Base-by-base conservation (phyloP, 768 basidiomycete genomes). In the Lactarius quietus region DNA sequence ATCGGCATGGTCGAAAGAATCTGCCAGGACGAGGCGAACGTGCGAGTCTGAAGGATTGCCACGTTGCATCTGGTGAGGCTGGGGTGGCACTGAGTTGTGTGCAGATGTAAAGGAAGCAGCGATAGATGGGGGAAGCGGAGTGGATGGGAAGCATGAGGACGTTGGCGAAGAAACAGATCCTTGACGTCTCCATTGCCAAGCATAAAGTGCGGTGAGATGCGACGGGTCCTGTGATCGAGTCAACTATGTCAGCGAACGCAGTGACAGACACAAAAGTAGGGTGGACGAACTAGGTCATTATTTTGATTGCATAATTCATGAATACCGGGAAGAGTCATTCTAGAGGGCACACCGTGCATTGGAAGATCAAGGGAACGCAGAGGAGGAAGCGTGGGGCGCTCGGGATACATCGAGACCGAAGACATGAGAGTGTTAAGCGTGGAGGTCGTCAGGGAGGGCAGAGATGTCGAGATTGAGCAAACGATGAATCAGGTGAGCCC, bases 1-100 rank as follows among this genome's bases (percentile, higher is more conserved):
- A 38, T 86, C 79, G 1, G 86, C 86, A 20, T 78, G 73, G 36
- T 81, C 83, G 63, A 84, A 71, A 6, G 64, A 68, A 62, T 70
- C 65, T 23, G 63, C 56, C 55, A 73, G 70, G 51, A 72, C 66
- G 29, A 70, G 59, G 45, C 71, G 71, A 51, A 64, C 65, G 41
- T 62, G 51, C 10, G 65, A 56, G 26, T 66, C 65, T 4, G 61
- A 10, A 26, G 39, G 9, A 48, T 55, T 66, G n/a, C 31, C 23
- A n/a, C 45, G 55, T 61, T 57, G 51, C 36, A 45, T 33, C 48
- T 63, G 28, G 23, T 10, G 17, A 28, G 69, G 45, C 52, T 53
- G 36, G 39, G 26, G 17, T 54, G 65, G 14, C n/a, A 61, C n/a
- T 51, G 56, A 61, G 38, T 52, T 52, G 33, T 65, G 68, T 15